Base-by-base conservation (phyloP, 2,329 filamentous ascomycete genomes). In the Fusarium guadeloupense region DNA sequence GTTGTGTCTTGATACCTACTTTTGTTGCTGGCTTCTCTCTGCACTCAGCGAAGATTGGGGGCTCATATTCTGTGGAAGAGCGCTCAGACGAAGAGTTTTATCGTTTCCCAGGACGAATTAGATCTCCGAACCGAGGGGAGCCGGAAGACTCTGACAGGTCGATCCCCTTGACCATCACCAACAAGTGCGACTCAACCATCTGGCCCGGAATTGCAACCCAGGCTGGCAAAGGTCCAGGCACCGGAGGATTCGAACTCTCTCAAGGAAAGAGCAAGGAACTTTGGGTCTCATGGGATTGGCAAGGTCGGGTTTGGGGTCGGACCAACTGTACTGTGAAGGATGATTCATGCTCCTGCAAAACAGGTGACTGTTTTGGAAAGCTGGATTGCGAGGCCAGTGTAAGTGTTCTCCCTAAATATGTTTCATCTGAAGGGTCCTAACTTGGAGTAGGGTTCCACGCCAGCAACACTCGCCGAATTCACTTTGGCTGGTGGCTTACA, bases 281-380 rank as follows among this genome's bases (percentile, higher is more conserved):
- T 57, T 86, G 82, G 47, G 90, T 95, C 20, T 85, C 87, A 10
- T 79, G 83, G 43, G 85, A 92, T 65, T 96, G 91, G 92, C 88
- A 91, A 71, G 92, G 92, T 9, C 85, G 92, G 48, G 80, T 95
- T 23, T 95, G 91, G 92, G 92, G 88, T 12, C 82, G 92, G 48
- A 94, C 91, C 16, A 95, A 95, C 71, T 96, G 92, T 77, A 90
- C 85, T 33, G 92, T 93, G 73, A 86, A 88, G 66, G 80, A 80
- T 14, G 82, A 86, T 41, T 89, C 88, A 2, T 86, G 81, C 45
- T 87, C 89, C 19, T 95, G 92, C 75, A 74, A 80, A 44, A 92
- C 91, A 3, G 91, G 91, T 8, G 91, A 95, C 74, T 95, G 92
- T 73, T 86, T 87, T 54, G 87, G 88, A 6, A 83, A 85, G 55